Conservation (phyloP, 768 basidiomycete species). For the Hortiboletus flavorubellus region DNA sequence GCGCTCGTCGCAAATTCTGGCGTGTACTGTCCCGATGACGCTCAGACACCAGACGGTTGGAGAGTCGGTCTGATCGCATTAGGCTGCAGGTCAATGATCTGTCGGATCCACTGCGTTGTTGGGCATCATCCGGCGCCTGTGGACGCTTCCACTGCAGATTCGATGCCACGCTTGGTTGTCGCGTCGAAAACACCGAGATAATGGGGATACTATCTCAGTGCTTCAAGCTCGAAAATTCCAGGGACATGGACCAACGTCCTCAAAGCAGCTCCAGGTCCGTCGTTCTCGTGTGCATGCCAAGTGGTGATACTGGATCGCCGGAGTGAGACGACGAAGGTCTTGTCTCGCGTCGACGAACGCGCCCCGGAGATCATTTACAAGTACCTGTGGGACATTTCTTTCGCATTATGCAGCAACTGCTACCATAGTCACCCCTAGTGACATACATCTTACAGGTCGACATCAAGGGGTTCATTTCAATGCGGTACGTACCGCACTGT, state of each 20-base stretch:
- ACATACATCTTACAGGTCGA: background rate
- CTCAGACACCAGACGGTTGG: constrained; percentile 41
- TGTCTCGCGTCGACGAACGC: constrained; percentile 15
- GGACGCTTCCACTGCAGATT: background rate
- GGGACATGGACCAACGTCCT: constrained; percentile 20
- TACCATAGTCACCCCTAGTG: no score
- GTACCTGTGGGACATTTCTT: no score
- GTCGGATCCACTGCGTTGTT: constrained; percentile 26
- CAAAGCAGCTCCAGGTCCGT: constrained; percentile 17
- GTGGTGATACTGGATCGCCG: background rate
- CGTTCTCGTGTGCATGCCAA: no score
- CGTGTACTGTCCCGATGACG: background rate
- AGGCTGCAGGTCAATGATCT: constrained; percentile 35
- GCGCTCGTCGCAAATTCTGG: constrained; percentile 33
- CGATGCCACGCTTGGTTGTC: constrained; percentile 18
- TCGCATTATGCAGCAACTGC: background rate
- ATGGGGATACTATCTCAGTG: no score
- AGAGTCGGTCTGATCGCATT: constrained; percentile 23
- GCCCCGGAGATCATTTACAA: background rate
- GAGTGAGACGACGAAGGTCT: constrained; percentile 15
- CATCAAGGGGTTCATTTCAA: background rate
- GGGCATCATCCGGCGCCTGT: constrained; percentile 17
- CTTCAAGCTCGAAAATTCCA: constrained; percentile 1
- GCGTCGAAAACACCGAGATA: no score
- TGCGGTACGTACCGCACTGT: background rate